Conservation (phyloP, 306 rosid genomes). For the Vicia sativa region DNA sequence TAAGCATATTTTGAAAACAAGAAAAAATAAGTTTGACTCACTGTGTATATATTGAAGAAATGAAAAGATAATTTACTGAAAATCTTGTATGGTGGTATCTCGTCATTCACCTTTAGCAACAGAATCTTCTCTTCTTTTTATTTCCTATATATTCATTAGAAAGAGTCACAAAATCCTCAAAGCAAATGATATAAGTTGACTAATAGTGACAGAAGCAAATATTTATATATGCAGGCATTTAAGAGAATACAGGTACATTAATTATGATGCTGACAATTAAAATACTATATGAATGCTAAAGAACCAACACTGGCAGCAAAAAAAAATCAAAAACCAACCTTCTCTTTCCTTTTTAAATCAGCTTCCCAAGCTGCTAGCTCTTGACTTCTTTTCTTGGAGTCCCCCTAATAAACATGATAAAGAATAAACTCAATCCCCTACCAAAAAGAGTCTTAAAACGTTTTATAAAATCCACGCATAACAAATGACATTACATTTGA, state of each 20-base stretch:
- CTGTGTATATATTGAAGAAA: conserved; percentile 24
- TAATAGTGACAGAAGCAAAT: conserved; percentile 32
- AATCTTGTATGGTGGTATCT: conserved; percentile 14
- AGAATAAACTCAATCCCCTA: conserved; percentile 35
- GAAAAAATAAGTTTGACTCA: conserved; percentile 30
- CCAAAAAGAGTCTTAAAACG: conserved; percentile 14
- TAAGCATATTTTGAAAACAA: conserved; percentile 28
- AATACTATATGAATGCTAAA: conserved; percentile 6
- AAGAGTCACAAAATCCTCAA: conserved; percentile 36
- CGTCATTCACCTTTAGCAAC: conserved; percentile 61
- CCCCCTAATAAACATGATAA: conserved; percentile 52
- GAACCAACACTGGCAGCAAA: conserved; percentile 5
- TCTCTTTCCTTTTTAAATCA: conserved; percentile 82
- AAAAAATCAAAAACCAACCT: conserved; percentile 49
- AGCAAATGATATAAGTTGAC: conserved; percentile 23
- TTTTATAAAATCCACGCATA: conserved; percentile 11
- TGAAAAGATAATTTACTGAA: conserved; percentile 15
- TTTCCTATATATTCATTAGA: conserved; percentile 60
- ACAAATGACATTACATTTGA: conserved; percentile 55
- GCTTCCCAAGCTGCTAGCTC: conserved; percentile 96
- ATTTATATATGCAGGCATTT: conserved; percentile 13
- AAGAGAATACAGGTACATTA: conserved; percentile 27
- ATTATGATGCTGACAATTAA: conserved; percentile 32
- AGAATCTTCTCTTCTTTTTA: conserved; percentile 86
- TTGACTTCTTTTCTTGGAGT: conserved; percentile 72